Base-by-base conservation (phyloP, 192 early-diverging fungal genomes). In the Backusella luteola region DNA sequence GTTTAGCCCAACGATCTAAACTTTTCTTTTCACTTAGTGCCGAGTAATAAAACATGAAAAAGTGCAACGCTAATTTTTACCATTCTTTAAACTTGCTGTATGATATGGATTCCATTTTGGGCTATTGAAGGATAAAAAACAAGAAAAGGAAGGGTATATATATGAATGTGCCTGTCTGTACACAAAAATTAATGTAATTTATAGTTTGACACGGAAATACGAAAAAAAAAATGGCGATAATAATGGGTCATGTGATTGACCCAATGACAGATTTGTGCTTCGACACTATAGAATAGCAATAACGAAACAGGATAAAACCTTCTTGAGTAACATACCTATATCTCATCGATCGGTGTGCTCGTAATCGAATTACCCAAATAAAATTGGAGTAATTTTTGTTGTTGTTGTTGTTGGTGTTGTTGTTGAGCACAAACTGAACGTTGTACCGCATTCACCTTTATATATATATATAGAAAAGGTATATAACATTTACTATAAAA, bases 1-100 rank as follows among this genome's bases (percentile, higher is more conserved):
- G 39, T 49, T 71, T 71, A 29, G 41, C n/a, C 70, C 70, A 71
- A 9, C 14, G 41, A 71, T 71, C 70, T 44, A 71, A 32, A 32
- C 70, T 71, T 63, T 63, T 63, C 56, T 63, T 63, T 63, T 63
- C 21, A 29, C 4, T 46, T 29, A 44, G 39, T 32, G n/a, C 32
- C 41, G 11, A 42, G 8, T 26, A 35, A 23, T 11, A 26, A 49
- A 71, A 34, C 29, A 39, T 32, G 32, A 32, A 32, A 32, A n/a
- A 32, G 41, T 11, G 19, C 38, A 39, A 12, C 49, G 2, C 46
- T 71, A 12, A 19, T 4, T 46, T 11, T 71, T 34, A 71, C 70
- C 70, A 71, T 32, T 36, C 26, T 71, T 71, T 44, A 19, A 49
- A 49, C 15, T 42, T 71, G 26, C 5, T 71, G 15, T 49, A 71